Base-by-base conservation (phyloP, 345 rosid genomes). In the Citrus mangshanensis region DNA sequence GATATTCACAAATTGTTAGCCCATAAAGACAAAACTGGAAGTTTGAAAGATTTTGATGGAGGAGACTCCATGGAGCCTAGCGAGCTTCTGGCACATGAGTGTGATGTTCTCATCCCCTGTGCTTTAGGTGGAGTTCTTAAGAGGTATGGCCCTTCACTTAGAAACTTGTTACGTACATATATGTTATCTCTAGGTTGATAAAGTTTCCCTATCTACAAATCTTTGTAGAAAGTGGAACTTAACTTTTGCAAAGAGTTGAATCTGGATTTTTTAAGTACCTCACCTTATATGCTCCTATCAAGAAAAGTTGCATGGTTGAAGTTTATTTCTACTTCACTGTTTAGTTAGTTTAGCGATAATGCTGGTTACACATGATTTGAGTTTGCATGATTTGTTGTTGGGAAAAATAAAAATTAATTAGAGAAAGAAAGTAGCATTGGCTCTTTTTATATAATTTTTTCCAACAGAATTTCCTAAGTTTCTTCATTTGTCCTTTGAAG, bases 51-150 rank as follows among this genome's bases (percentile, higher is more conserved):
- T 75, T 97, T 94, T 85, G 81, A 32, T 12, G 98, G 98, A 60
- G 98, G 90, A 76, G 97, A 97, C 7, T 72, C 88, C 40, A 86
- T 93, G 93, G 85, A 89, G 80, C 81, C 93, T 25, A 65, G 76
- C 25, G 97, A 90, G 82, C 67, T 97, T 60, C 89, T 97, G 12
- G 87, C 85, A 22, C 98, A 94, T 76, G 98, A 94, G 71, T 97
- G 98, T n/a, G 99, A 97, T 85, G 98, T 97, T 81, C 99, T 97
- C 49, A 85, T 97, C 76, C 97, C 99, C 9, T 93, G 96, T 68
- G 98, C 99, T 82, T 85, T 97, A 80, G 98, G 98, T 28, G 99
- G 99, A 79, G 99, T 97, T 37, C 81, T 97, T 24, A 90, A 93
- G 90, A 94, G 89, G 99, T 97, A 60, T 13, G 81, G 37, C 59